phyloP scores from a whole-genome alignment of 768 basidiomycete genomes.

The Hysterangium stoloniferum region DNA sequence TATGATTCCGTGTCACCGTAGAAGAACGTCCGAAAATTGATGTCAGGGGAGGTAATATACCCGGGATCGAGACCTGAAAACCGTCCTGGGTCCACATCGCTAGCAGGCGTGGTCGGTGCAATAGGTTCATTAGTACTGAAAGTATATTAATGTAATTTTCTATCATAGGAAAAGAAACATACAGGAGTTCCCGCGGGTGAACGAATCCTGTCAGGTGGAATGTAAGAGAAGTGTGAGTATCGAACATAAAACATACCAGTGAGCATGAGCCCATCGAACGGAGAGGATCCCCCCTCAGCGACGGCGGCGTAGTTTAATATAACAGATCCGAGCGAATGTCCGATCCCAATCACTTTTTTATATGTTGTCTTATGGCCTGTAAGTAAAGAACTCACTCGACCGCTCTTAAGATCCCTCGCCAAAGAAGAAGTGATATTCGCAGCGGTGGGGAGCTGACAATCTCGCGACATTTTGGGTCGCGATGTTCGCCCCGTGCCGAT shows the following conservation, averaged over 20 bases:
- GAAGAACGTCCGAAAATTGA: neutral
- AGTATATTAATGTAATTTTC: no score
- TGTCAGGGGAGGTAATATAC: constrained; percentile 1
- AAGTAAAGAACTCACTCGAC: neutral
- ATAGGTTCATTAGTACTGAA: no score
- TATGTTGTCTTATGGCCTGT: constrained; percentile 3
- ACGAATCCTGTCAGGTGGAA: no score
- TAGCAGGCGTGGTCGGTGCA: no score
- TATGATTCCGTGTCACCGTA: constrained; percentile 3
- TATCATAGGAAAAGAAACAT: no score
- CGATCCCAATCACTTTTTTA: constrained; percentile 5
- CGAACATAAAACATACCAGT: no score
- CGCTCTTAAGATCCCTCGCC: constrained; percentile 5
- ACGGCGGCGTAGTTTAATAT: constrained; percentile 4
- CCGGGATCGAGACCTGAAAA: no score
- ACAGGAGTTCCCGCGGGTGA: no score
- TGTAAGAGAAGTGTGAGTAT: no score
- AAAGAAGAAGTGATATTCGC: constrained; percentile 3
- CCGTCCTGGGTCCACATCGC: no score
- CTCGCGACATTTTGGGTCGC: neutral
- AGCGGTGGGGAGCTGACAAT: constrained; percentile 6
- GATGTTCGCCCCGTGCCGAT: neutral
- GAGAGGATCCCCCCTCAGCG: neutral
- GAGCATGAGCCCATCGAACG: constrained; percentile 7
- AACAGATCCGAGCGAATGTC: constrained; percentile 5